Evolutionary conservation across 2,329 filamentous ascomycete genomes (phyloP).

Genomic region (Epichloe sylvatica): DNA sequence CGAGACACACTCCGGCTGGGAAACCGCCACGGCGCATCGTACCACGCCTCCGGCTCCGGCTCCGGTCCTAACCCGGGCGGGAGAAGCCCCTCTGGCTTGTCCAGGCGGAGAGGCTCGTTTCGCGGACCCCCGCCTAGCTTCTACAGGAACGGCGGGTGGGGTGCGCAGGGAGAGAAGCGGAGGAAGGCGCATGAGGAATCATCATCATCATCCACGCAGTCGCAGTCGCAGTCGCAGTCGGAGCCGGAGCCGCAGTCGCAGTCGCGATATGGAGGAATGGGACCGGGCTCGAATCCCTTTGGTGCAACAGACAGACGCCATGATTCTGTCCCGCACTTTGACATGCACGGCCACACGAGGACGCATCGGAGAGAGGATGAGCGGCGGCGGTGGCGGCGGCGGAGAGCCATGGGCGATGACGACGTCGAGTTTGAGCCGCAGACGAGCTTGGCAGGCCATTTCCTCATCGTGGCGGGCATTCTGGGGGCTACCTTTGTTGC

Average conservation of each 20-base stretch:
- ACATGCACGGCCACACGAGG: slow-evolving; percentile 55
- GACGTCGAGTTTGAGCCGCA: slow-evolving; percentile 27
- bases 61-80: slow-evolving; percentile 39
- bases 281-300: slow-evolving; percentile 40
- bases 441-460: slow-evolving; percentile 29
- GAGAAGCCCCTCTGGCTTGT: slow-evolving; percentile 68
- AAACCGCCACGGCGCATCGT: slow-evolving; percentile 30
- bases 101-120: slow-evolving; percentile 60
- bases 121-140: slow-evolving; percentile 86
- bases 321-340: slow-evolving; percentile 56
- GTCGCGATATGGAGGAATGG: slow-evolving; percentile 35
- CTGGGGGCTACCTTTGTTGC: slow-evolving; percentile 32
- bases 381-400: slow-evolving; percentile 19
- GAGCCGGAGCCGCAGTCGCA: not conserved
- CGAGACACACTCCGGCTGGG: slow-evolving; percentile 37
- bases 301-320: slow-evolving; percentile 28
- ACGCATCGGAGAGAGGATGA: slow-evolving; percentile 56
- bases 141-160: slow-evolving; percentile 71
- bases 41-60: slow-evolving; percentile 35
- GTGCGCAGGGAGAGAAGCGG: slow-evolving; percentile 46
- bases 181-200: slow-evolving; percentile 34
- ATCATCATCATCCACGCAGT: slow-evolving; percentile 13
- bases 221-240: slow-evolving; percentile 6
- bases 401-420: slow-evolving; percentile 26
- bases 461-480: slow-evolving; percentile 36